A percentile compares a stretch with the other conserved stretches of the same genome.
Conservation (phyloP, 169 alveolate species). For the Plasmodium inui region DNA sequence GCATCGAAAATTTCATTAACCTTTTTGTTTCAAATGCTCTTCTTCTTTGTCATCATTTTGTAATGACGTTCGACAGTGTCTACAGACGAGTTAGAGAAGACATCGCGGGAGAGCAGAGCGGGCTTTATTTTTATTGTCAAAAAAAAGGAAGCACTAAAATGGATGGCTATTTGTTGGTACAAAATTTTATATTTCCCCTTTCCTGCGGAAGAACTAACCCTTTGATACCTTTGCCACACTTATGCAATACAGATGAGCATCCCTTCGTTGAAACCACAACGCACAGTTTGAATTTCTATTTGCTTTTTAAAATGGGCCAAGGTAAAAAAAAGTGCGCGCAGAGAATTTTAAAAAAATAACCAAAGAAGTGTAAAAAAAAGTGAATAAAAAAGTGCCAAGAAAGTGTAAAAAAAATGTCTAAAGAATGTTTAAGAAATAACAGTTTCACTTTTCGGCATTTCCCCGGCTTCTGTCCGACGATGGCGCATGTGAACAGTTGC, state of each 20-base stretch:
- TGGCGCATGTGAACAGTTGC: not conserved
- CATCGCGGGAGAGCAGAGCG: not conserved
- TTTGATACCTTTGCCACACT: not conserved
- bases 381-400: not conserved
- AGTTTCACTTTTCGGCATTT: not conserved
- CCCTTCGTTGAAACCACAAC: not conserved
- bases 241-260: not conserved
- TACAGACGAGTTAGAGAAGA: not conserved
- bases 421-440: not conserved
- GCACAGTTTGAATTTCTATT: not conserved
- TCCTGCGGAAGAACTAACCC: not conserved
- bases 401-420: not conserved
- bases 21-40: not conserved
- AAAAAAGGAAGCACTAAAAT: not conserved
- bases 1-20: not conserved
- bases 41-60: not conserved
- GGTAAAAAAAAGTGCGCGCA: not conserved
- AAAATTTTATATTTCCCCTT: not conserved
- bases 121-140: not conserved
- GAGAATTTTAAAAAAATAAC: not conserved
- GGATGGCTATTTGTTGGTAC: not conserved
- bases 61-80: not conserved
- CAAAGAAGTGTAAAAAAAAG: not conserved
- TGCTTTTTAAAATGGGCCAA: not conserved
- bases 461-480: not conserved